Conservation (phyloP, 1,139 yeast genomes). For the Yamadazyma diddensiae region DNA sequence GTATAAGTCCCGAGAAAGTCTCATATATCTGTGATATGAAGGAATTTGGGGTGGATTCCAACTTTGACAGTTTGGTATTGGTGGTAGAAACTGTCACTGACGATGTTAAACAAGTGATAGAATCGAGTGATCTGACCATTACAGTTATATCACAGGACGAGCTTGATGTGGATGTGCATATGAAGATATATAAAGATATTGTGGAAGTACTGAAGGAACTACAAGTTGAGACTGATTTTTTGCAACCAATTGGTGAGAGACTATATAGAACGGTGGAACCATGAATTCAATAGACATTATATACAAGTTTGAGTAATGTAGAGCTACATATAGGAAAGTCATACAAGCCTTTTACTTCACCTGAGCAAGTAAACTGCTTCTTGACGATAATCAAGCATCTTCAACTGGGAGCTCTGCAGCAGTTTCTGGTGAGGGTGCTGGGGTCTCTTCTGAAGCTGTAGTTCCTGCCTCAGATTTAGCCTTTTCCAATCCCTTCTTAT, state of each 20-base stretch:
- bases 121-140: not conserved
- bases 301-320: no score
- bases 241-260: not conserved
- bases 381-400: no score
- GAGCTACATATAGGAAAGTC: no score
- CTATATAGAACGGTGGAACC: no score
- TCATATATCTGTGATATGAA: constrained; percentile 1
- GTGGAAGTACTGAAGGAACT: no score
- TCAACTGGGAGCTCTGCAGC: no score
- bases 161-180: not conserved
- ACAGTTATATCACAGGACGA: not conserved
- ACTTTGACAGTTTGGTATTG: not conserved
- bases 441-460: not conserved
- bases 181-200: no score
- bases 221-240: not conserved
- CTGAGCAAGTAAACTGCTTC: no score
- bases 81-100: not conserved
- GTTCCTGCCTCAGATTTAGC: constrained; percentile 1
- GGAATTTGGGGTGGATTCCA: not conserved
- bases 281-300: no score
- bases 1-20: not conserved
- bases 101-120: not conserved
- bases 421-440: not conserved
- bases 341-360: no score
- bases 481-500: constrained; percentile 7